A percentile compares a stretch with the other conserved stretches of the same genome.
phyloP scores from a whole-genome alignment of 768 basidiomycete species.

The Lactarius quietus region DNA sequence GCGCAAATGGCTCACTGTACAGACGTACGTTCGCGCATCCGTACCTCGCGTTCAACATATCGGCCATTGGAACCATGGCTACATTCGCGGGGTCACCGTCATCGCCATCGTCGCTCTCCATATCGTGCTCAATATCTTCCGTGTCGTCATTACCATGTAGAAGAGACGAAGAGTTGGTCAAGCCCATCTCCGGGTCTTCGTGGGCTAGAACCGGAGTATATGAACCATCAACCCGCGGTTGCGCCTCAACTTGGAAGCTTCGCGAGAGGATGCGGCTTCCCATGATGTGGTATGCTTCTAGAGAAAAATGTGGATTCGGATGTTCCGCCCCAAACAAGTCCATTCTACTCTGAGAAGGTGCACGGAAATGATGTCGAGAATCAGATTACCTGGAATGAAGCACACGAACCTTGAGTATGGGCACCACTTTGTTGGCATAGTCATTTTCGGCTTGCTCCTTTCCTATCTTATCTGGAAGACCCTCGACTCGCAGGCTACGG shows the following conservation, averaged over 20 bases:
- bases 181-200: constrained; percentile 31
- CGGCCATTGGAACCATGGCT: constrained; percentile 95
- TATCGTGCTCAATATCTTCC: constrained; percentile 33
- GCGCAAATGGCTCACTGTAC: constrained; percentile 1
- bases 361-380: constrained; percentile 3
- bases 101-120: constrained; percentile 42
- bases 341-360: constrained; percentile 50
- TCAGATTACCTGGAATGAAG: neutral
- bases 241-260: constrained; percentile 80
- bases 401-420: constrained; percentile 59
- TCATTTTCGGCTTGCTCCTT: constrained; percentile 75
- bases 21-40: constrained; percentile 74
- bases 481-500: neutral
- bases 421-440: constrained; percentile 62
- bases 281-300: constrained; percentile 79
- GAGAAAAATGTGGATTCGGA: constrained; percentile 49
- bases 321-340: constrained; percentile 61
- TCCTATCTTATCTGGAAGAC: constrained; percentile 73
- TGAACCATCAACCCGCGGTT: constrained; percentile 33
- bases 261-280: constrained; percentile 91
- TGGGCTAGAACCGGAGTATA: constrained; percentile 32
- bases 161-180: constrained; percentile 32
- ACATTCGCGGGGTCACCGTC: constrained; percentile 61
- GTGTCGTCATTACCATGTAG: constrained; percentile 33
- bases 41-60: constrained; percentile 89